Base-by-base conservation (phyloP, 805 yeast genomes). In the Candida montana region DNA sequence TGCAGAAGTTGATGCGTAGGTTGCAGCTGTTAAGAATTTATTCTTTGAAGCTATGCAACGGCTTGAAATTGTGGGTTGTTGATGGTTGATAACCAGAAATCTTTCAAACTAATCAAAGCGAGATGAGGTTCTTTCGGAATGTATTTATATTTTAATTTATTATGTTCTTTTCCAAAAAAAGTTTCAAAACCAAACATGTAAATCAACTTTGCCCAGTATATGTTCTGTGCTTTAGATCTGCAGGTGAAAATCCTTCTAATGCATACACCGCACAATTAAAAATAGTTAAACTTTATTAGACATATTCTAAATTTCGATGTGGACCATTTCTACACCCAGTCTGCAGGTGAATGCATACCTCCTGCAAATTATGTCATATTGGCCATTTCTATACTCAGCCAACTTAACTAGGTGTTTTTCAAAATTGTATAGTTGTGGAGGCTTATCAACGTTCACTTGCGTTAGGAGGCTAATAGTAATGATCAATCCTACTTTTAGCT, bases 181-280 rank as follows among this genome's bases (percentile, higher is more conserved):
- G 20, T 20, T 20, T 26, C 7, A 7, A 26, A 26, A 26, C 12
- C 9, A 29, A n/a, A 32, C 24, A 21, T 21, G 6, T 13, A 7
- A 16, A 26, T 6, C 37, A 16, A 35, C 26, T 9, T 18, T 26
- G 31, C 17, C 7, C 37, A 31, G 37, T 35, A 31, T 35, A 35
- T 35, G 37, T 32, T 36, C 32, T 41, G 38, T 31, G 37, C 36
- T 27, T 31, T 29, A 31, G 44, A 40, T 40, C 39, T 40, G 47
- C 47, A 37, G 39, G 47, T 26, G 44, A 44, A 44, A 44, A 37
- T 37, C 41, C 37, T 35, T 35, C 31, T 17, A 15, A 26, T 35
- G 37, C 37, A 35, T 35, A 17, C 2, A n/a, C 18, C 29, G 12
- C 12, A 26, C 29, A 26, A 26, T 26, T 26, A 26, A 26, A 29